Percentiles rank a stretch among this genome's conserved stretches.
Conservation (phyloP, 257 asterid genomes). For the Fraxinus americana region DNA sequence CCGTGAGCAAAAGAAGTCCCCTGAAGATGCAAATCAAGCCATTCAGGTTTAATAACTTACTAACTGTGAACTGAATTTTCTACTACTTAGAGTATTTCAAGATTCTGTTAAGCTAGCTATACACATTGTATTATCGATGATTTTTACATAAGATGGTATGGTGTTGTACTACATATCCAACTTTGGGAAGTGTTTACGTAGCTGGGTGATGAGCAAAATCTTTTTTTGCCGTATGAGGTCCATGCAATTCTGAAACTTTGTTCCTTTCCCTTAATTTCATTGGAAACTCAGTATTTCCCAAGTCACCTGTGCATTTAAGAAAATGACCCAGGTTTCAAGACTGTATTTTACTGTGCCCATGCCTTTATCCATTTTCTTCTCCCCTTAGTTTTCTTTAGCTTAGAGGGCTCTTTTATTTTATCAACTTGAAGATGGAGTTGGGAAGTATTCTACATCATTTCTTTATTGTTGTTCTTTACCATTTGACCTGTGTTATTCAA, state of each 20-base stretch:
- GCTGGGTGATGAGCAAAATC: conserved; percentile 14
- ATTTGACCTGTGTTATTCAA: background rate
- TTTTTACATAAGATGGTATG: background rate
- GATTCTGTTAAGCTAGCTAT: conserved; percentile 3
- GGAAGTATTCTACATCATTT: background rate
- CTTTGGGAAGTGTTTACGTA: background rate
- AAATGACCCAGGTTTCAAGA: conserved; percentile 7
- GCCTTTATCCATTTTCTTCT: conserved; percentile 3
- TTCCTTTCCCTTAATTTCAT: conserved; percentile 3
- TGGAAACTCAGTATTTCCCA: conserved; percentile 7
- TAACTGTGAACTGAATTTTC: conserved; percentile 13
- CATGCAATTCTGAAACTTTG: conserved; percentile 6
- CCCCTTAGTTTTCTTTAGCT: background rate
- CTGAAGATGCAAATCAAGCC: conserved; percentile 90
- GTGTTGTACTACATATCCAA: background rate
- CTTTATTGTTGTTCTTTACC: background rate
- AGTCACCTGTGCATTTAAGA: conserved; percentile 10
- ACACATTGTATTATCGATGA: background rate
- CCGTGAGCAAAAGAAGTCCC: conserved; percentile 84
- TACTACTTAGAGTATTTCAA: background rate
- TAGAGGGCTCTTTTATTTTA: background rate
- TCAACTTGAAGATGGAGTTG: conserved; percentile 1
- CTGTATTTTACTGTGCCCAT: background rate
- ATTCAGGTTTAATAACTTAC: conserved; percentile 64
- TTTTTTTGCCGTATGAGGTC: background rate